Conservation (phyloP, 331 rosid species). For the Cydonia oblonga region DNA sequence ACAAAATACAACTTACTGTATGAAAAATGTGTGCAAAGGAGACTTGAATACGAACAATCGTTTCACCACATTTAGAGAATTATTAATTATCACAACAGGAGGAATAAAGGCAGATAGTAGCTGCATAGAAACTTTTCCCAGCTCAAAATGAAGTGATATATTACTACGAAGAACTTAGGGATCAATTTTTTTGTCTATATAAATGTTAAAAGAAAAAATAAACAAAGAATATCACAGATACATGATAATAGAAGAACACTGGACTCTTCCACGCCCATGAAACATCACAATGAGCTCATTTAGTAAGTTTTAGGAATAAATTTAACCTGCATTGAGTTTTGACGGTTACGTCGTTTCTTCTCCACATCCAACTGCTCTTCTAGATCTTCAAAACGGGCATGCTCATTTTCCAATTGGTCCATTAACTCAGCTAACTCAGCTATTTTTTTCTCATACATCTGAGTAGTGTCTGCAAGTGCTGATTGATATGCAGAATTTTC, state of each 20-base stretch:
- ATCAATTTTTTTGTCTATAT: background rate
- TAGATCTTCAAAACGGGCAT: slow-evolving; percentile 13
- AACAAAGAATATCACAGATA: background rate
- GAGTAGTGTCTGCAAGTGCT: slow-evolving; percentile 36
- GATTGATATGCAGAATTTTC: slow-evolving; percentile 29
- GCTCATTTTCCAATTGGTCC: slow-evolving; percentile 38
- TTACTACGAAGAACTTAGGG: background rate
- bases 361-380: slow-evolving; percentile 37
- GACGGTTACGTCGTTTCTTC: slow-evolving; percentile 25
- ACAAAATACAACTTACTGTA: background rate
- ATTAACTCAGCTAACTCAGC: slow-evolving; percentile 28
- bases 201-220: background rate
- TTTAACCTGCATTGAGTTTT: slow-evolving; percentile 37
- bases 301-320: background rate
- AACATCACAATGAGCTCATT: background rate
- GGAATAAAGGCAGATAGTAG: background rate
- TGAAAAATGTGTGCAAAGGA: background rate
- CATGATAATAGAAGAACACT: background rate
- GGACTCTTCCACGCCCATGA: background rate
- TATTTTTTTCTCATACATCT: slow-evolving; percentile 41
- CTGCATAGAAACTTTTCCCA: background rate
- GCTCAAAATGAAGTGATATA: background rate
- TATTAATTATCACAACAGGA: background rate
- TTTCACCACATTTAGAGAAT: background rate
- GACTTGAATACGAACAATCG: background rate